Conservation (phyloP, 495 filamentous ascomycete species). For the Hypoxylon fragiforme region DNA sequence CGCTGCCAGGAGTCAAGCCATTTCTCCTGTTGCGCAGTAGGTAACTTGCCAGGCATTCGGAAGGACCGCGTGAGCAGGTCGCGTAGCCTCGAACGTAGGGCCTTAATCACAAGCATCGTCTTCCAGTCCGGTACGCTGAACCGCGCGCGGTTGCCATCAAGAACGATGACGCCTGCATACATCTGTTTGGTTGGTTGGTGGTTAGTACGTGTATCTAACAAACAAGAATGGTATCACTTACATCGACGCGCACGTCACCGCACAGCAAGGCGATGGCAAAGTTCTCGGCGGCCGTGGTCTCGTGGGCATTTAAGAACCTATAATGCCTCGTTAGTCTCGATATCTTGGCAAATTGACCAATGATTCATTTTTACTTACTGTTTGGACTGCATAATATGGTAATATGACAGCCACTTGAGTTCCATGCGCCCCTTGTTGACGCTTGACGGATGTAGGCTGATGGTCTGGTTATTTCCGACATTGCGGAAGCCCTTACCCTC, state of each 20-base stretch:
- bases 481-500: constrained; percentile 92
- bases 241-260: constrained; percentile 82
- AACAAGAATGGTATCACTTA: constrained; percentile 30
- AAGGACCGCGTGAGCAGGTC: constrained; percentile 73
- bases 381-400: constrained; percentile 94
- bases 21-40: constrained; percentile 64
- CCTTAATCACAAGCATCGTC: constrained; percentile 81
- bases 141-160: constrained; percentile 86
- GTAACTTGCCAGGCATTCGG: constrained; percentile 71
- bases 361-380: constrained; percentile 48
- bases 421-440: constrained; percentile 74
- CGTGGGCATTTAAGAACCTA: constrained; percentile 83
- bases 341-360: not conserved
- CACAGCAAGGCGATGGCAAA: constrained; percentile 82
- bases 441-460: constrained; percentile 80
- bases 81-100: constrained; percentile 65
- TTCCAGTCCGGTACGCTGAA: constrained; percentile 91
- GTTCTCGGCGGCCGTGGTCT: constrained; percentile 79
- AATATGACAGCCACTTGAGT: constrained; percentile 85
- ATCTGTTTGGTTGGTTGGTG: constrained; percentile 49
- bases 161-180: constrained; percentile 80
- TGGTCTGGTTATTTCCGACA: constrained; percentile 83
- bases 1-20: constrained; percentile 75
- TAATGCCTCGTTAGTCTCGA: not conserved
- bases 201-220: constrained; percentile 21